Percentiles rank a stretch among this genome's conserved stretches.
phyloP scores from a whole-genome alignment of 2,329 filamentous ascomycete species.

The Trichoderma sp. region DNA sequence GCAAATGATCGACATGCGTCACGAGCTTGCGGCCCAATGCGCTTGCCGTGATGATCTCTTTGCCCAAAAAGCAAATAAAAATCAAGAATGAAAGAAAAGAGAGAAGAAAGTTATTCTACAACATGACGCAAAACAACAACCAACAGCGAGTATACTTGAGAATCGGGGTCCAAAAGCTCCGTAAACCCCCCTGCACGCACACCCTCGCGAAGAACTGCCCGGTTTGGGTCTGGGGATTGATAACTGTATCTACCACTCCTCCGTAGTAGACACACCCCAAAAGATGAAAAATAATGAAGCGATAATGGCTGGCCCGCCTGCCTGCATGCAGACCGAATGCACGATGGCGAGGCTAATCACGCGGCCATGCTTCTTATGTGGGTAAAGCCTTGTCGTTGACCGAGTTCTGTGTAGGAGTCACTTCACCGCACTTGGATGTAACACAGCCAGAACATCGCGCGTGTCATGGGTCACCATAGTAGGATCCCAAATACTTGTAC shows the following conservation, averaged over 20 bases:
- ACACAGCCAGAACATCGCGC: no score
- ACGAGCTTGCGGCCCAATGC: not conserved
- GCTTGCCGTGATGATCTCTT: not conserved
- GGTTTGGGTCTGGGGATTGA: not conserved
- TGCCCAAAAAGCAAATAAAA: not conserved
- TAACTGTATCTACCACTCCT: not conserved
- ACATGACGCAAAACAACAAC: not conserved
- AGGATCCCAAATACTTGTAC: not conserved
- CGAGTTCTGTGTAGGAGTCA: not conserved
- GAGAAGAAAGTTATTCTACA: not conserved
- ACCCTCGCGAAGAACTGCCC: not conserved
- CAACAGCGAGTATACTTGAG: not conserved
- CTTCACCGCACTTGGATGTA: not conserved
- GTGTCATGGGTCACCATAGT: not conserved
- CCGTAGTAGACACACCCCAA: not conserved
- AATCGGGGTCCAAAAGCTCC: not conserved
- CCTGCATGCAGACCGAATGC: conserved; percentile 18
- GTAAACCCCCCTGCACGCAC: not conserved
- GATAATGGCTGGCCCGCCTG: not conserved
- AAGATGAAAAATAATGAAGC: not conserved
- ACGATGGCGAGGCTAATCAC: not conserved
- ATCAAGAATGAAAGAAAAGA: not conserved
- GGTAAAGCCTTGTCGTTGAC: not conserved
- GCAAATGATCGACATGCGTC: not conserved
- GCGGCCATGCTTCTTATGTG: not conserved